Base-by-base conservation (phyloP, 1,284 basidiomycete species). In the Coniferiporia sulphurascens region DNA sequence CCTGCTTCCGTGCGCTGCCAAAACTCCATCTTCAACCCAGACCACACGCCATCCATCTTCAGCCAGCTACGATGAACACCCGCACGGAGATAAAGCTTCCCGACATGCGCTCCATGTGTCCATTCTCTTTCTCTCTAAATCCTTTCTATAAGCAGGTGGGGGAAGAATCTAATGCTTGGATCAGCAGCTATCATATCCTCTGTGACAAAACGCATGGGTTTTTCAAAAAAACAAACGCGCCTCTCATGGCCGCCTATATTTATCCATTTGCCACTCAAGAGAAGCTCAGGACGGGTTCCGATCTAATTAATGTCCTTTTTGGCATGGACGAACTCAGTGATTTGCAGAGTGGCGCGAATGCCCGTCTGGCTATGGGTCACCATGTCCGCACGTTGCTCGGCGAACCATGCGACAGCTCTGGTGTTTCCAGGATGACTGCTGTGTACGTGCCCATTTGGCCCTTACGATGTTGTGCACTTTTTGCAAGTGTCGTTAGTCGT, bases 311-410 rank as follows among this genome's bases (percentile, higher is more conserved):
- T 64, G 72, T 84, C 13, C 76, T 88, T 17, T 87, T 86, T 70
- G 81, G 84, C 48, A 75, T 86, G 56, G 86, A 88, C 67, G 86
- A 87, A 69, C 75, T 86, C 61, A 86, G 82, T 66, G 85, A 88
- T 65, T 84, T 85, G 52, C 84, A 86, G 71, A 70, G 71, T 57
- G 84, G 81, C 56, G 85, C 84, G 36, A 51, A 34, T 21, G 53
- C 57, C 17, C 73, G 76, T 44, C 69, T 72, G 45, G 85, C 82
- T 43, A 80, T 84, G 15, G 72, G 77, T 43, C 72, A 79, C 19
- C 81, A 83, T 62, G 71, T 82, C 58, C 76, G 80, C 55, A 77
- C 78, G 12, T 76, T 87, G 76, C 73, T 71, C 58, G 73, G 83
- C 65, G 69, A 77, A 10, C 70, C 75, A n/a, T 82, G 76, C 52